Percentiles rank a stretch among this genome's conserved stretches.
Conservation (phyloP, 148 eudicot genomes). For the Chenopodium album region DNA sequence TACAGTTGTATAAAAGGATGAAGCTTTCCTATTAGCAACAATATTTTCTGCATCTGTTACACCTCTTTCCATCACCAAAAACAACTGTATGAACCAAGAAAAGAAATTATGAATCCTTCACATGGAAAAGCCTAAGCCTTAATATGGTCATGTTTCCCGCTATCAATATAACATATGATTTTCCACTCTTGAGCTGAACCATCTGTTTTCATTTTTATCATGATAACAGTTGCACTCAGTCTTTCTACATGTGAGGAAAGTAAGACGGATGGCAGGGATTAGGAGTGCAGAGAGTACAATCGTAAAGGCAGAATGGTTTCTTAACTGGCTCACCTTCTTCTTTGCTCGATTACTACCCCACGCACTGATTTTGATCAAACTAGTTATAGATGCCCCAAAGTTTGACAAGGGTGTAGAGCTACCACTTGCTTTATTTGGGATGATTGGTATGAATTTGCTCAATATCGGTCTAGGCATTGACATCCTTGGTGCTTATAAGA, state of each 20-base stretch:
- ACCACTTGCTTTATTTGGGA: conserved; percentile 81
- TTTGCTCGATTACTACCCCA: conserved; percentile 65
- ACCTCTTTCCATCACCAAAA: no score
- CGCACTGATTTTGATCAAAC: conserved; percentile 64
- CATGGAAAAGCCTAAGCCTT: not conserved
- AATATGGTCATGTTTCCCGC: not conserved
- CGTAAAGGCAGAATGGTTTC: conserved; percentile 80
- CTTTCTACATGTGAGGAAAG: conserved; percentile 74
- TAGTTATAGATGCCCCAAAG: conserved; percentile 70
- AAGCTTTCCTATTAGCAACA: no score
- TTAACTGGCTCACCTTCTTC: conserved; percentile 68
- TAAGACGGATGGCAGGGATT: conserved; percentile 77
- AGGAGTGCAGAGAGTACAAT: conserved; percentile 51
- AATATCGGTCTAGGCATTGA: conserved; percentile 73
- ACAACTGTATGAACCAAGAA: not conserved
- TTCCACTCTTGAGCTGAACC: not conserved
- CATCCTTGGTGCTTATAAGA: conserved; percentile 57
- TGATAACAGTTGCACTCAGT: conserved; percentile 63
- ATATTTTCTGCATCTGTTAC: no score
- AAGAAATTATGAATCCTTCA: not conserved
- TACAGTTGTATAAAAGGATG: no score
- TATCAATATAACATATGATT: not conserved
- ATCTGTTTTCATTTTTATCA: not conserved
- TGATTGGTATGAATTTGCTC: conserved; percentile 80
- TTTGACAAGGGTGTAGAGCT: conserved; percentile 73